Evolutionary conservation across 2,329 filamentous ascomycete species (phyloP).

Genomic region (Aciculosporium take): DNA sequence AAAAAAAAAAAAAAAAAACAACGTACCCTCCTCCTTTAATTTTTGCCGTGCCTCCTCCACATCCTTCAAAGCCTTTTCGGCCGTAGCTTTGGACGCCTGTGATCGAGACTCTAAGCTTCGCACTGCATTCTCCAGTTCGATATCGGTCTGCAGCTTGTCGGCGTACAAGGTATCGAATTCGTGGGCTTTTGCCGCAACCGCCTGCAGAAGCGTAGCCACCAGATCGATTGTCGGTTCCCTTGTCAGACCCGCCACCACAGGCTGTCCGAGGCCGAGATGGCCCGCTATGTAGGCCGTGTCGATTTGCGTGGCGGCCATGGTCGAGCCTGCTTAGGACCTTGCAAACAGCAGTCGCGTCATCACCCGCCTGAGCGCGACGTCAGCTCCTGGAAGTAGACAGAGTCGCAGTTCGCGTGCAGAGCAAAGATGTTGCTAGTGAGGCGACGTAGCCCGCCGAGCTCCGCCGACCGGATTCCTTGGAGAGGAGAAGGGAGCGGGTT

Average conservation of each 20-base stretch:
- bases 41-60: conserved; percentile 69
- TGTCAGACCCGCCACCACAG: conserved; percentile 44
- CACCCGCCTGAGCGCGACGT: conserved; percentile 2
- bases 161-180: conserved; percentile 72
- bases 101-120: conserved; percentile 70
- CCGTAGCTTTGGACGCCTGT: conserved; percentile 64
- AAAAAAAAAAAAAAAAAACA: conserved; percentile 6
- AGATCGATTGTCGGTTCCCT: conserved; percentile 64
- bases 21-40: conserved; percentile 65
- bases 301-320: conserved; percentile 33
- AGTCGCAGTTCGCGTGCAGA: background rate
- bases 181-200: conserved; percentile 63
- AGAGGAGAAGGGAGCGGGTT: background rate
- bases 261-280: conserved; percentile 55
- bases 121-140: conserved; percentile 84
- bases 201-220: conserved; percentile 58
- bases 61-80: conserved; percentile 74
- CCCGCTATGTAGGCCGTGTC: conserved; percentile 61
- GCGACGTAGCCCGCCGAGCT: background rate
- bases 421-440: background rate
- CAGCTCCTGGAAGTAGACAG: background rate
- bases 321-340: conserved; percentile 6
- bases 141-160: conserved; percentile 77
- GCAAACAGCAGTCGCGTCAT: conserved; percentile 7
- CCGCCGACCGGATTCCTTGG: background rate